A percentile compares a stretch with the other conserved stretches of the same genome.
Conservation (phyloP, 2,329 filamentous ascomycete species). For the Arthrobotrys sinensis region DNA sequence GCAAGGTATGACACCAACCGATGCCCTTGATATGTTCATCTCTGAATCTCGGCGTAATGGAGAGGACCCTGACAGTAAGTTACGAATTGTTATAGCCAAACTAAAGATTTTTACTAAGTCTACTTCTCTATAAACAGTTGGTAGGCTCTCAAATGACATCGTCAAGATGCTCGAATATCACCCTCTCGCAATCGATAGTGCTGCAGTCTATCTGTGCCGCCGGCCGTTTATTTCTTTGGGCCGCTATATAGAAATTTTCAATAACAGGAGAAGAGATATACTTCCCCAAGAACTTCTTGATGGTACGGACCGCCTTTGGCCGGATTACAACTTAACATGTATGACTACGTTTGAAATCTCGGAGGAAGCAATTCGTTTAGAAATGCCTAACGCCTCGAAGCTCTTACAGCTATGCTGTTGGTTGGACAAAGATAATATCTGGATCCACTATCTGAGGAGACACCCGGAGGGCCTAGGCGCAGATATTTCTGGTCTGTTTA, state of each 20-base stretch:
- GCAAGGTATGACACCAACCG: background rate
- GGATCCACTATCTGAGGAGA: background rate
- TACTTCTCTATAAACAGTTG: background rate
- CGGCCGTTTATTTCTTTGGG: background rate
- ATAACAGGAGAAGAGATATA: conserved; percentile 7
- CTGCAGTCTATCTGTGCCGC: conserved; percentile 1
- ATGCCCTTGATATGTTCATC: background rate
- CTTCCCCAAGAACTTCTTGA: background rate
- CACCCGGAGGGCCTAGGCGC: background rate
- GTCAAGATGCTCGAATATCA: background rate
- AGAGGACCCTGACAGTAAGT: background rate
- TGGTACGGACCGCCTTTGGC: background rate
- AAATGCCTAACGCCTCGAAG: background rate
- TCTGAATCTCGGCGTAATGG: background rate
- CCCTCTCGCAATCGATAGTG: background rate
- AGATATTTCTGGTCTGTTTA: conserved; percentile 8
- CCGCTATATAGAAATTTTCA: conserved; percentile 6
- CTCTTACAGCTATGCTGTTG: conserved; percentile 7
- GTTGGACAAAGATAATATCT: conserved; percentile 6
- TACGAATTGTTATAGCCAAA: background rate
- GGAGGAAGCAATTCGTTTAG: conserved; percentile 1
- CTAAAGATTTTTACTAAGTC: background rate
- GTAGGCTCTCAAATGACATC: background rate
- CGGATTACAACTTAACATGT: conserved; percentile 2
- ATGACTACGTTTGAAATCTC: conserved; percentile 3